These are phyloP conservation scores for Leccinum huronense DNA, from an alignment of 1,284 basidiomycete species.

Conservation along the genomic window DNA sequence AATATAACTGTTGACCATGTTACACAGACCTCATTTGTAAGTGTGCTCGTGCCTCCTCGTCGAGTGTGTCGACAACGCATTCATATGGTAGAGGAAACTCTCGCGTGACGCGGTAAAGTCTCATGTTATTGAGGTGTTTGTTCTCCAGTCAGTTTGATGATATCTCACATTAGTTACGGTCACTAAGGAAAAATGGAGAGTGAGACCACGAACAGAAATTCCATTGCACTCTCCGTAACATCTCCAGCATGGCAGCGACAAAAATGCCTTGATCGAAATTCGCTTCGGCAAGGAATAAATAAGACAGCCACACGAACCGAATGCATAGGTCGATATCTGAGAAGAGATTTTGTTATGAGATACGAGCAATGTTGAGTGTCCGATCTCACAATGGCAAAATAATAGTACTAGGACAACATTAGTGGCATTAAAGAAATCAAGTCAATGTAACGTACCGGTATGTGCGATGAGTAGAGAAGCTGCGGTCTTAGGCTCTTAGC, in stretches of 20 bases:
- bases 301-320: slow-evolving; percentile 82
- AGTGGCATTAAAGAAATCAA: slow-evolving; percentile 1
- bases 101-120: slow-evolving; percentile 74
- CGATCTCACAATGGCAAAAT: slow-evolving; percentile 63
- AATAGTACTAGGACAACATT: slow-evolving; percentile 56
- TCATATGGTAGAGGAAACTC: slow-evolving; percentile 75
- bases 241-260: slow-evolving; percentile 71
- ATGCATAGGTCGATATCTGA: slow-evolving; percentile 70
- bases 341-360: slow-evolving; percentile 1
- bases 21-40: slow-evolving; percentile 8
- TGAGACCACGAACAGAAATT: slow-evolving; percentile 71
- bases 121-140: slow-evolving; percentile 82
- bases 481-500: slow-evolving; percentile 58
- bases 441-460: slow-evolving; percentile 48
- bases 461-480: slow-evolving; percentile 63
- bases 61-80: slow-evolving; percentile 43
- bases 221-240: slow-evolving; percentile 85
- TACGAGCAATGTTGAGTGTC: neutral
- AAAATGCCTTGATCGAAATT: slow-evolving; percentile 62
- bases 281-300: slow-evolving; percentile 59
- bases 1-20: neutral
- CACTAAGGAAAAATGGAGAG: neutral
- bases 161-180: neutral
- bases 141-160: slow-evolving; percentile 74
- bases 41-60: slow-evolving; percentile 8